Evolutionary conservation across 495 filamentous ascomycete species (phyloP), one percentile per base, ranked within the genome.

Genomic region (Neurospora sp.): DNA sequence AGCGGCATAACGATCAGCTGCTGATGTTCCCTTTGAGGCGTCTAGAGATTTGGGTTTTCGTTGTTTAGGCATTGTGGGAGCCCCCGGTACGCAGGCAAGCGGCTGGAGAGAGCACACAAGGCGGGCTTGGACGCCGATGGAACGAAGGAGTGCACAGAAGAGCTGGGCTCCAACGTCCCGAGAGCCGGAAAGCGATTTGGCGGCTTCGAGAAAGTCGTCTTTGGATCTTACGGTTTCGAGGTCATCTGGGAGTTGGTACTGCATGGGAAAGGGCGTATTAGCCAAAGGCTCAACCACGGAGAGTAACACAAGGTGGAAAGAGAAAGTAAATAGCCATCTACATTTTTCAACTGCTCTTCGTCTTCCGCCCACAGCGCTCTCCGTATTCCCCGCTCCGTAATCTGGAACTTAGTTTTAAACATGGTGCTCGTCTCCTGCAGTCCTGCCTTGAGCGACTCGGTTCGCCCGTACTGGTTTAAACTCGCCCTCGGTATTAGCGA

Each of bases 21-120:
- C 54, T 1, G 54, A 62, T 18, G 54, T 23, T 16, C 54, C 78
- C 69, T 74, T 79, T 72, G 73, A 78, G 37, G 46, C 74, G 37
- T 77, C 74, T 0, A 79, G 74, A 27, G 79, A 46, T 8, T 74
- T 77, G 18, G 39, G 71, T 69, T 75, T 87, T 18, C 39, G 78
- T 70, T 86, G 82, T 74, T 89, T 91, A 0, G 87, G 78, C 77
- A 84, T 77, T 2, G 81, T 75, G 38, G 86, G 84, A 18, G 78
- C 85, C 2, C 86, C 86, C 1, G 90, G 86, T 31, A 85, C 86
- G 76, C 96, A 95, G 3, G 93, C 85, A 4, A 99, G 85, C 0
- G 90, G 87, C 77, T 98, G 95, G 14, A 99, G 85, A 10, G 96
- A 99, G 82, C 95, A 98, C 2, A 98, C 92, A 3, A 99, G 87